Evolutionary conservation across 495 filamentous ascomycete genomes (phyloP).

Genomic region (Aspergillus bridgeri): DNA sequence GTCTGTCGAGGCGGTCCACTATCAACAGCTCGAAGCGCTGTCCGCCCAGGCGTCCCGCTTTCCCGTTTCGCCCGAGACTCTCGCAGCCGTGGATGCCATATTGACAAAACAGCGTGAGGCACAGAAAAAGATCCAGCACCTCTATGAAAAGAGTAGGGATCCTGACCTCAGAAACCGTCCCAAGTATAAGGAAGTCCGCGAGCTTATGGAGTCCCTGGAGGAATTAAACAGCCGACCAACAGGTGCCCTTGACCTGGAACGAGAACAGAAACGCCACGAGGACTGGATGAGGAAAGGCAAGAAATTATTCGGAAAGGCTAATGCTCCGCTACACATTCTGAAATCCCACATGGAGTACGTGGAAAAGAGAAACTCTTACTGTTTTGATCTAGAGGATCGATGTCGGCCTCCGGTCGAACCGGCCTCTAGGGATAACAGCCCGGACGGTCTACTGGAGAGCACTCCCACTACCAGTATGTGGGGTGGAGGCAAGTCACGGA

Average conservation of each 20-base stretch:
- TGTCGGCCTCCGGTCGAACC: conserved; percentile 90
- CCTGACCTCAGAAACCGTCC: conserved; percentile 75
- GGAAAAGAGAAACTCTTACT: conserved; percentile 78
- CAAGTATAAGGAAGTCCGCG: conserved; percentile 84
- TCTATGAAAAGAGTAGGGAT: conserved; percentile 74
- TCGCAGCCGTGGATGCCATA: conserved; percentile 83
- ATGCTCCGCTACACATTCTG: conserved; percentile 92
- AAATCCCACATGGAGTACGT: conserved; percentile 94
- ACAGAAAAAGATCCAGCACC: conserved; percentile 75
- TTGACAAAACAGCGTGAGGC: conserved; percentile 95
- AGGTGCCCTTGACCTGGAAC: conserved; percentile 89
- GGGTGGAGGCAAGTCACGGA: conserved; percentile 47
- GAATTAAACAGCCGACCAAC: conserved; percentile 87
- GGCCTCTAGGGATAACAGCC: conserved; percentile 78
- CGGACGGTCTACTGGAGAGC: conserved; percentile 59
- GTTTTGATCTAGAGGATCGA: conserved; percentile 89
- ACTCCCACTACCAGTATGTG: conserved; percentile 33
- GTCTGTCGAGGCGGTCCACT: conserved; percentile 82
- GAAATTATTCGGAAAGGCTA: conserved; percentile 97
- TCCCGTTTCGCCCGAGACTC: conserved; percentile 77
- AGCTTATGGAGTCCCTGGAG: conserved; percentile 80
- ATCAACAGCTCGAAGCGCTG: conserved; percentile 89
- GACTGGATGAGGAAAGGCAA: conserved; percentile 99
- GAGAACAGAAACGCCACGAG: conserved; percentile 91
- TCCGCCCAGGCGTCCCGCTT: conserved; percentile 71